Evolutionary conservation across 1,139 yeast species (phyloP).

Genomic region (Candida sp.): DNA sequence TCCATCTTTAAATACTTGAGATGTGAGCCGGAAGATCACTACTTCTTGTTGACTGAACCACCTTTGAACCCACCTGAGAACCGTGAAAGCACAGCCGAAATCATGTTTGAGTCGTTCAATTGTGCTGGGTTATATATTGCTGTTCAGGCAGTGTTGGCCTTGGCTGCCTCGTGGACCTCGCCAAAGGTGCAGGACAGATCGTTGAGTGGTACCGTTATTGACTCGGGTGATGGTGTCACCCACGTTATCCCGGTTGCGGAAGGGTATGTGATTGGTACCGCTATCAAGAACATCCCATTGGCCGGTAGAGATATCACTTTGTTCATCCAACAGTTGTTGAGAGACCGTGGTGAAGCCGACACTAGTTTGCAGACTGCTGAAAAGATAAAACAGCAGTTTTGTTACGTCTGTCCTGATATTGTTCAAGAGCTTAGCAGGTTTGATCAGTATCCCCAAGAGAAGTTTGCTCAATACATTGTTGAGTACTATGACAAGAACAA

Average conservation of each 20-base stretch:
- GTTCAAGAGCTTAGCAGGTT: constrained; percentile 95
- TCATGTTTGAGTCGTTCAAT: constrained; percentile 98
- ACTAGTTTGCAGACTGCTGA: constrained; percentile 96
- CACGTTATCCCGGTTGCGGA: constrained; percentile 99
- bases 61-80: constrained; percentile 99
- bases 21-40: constrained; percentile 99
- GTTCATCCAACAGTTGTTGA: constrained; percentile 88
- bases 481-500: constrained; percentile 77
- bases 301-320: constrained; percentile 98
- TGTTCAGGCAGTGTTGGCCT: constrained; percentile 97
- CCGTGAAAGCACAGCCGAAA: constrained; percentile 97
- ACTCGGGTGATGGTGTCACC: constrained; percentile 97
- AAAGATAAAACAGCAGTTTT: constrained; percentile 92
- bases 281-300: constrained; percentile 95
- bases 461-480: constrained; percentile 91
- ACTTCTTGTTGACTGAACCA: constrained; percentile 94
- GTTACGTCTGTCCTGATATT: constrained; percentile 97
- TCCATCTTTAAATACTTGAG: constrained; percentile 94
- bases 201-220: constrained; percentile 97
- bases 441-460: constrained; percentile 88
- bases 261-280: constrained; percentile 98
- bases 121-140: constrained; percentile 99
- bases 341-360: constrained; percentile 97
- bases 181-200: constrained; percentile 95
- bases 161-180: constrained; percentile 99